Evolutionary conservation across 139 green algal species (phyloP), one percentile per base, ranked within the genome.

Genomic region (Chlamydomonas incerta): DNA sequence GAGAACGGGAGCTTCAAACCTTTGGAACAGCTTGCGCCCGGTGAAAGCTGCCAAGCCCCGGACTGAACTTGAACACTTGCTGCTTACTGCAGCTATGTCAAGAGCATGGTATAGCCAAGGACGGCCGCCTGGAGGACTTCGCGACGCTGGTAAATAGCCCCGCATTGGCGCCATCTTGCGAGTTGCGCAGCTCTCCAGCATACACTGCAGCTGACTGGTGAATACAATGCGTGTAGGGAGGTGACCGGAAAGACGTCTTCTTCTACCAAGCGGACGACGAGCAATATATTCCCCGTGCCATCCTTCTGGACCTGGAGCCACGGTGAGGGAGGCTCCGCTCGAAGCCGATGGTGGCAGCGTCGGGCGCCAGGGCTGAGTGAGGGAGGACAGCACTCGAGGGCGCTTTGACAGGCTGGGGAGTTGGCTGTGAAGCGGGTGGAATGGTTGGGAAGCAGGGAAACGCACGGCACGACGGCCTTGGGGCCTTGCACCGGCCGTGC

Each of bases 241-340:
- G 93, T 13, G 98, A 99, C 89, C 90, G 98, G 24, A 99, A 99
- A 74, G 98, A 99, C 73, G 96, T 99, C 18, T 99, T 99, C 89
- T 99, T 99, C 91, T 99, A 99, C 87, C 98, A 99, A 84, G 98
- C 98, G 35, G 98, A 99, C 75, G 98, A 99, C 71, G 97, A 99
- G 75, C 96, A 98, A 63, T 99, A 99, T 87, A 95, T 99, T 17
- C 98, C 98, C 0, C 92, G 98, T 20, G 96, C 98, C 8, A 93
- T 99, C 52, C 93, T 99, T 37, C 88, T 99, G 3, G 98, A 99
- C 84, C 92, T 99, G 18, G 98, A 99, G 86, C 98, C 98, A 14
- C 89, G 96, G 95, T 95, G 76, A 31, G 88, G 34, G 17, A 18
- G 57, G 24, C 4, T 71, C 28, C 23, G 17, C 24, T n/a, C 68